A percentile compares a stretch with the other conserved stretches of the same genome.
Conservation (phyloP, 192 early-diverging fungal species). For the Paraglomus occultum region DNA sequence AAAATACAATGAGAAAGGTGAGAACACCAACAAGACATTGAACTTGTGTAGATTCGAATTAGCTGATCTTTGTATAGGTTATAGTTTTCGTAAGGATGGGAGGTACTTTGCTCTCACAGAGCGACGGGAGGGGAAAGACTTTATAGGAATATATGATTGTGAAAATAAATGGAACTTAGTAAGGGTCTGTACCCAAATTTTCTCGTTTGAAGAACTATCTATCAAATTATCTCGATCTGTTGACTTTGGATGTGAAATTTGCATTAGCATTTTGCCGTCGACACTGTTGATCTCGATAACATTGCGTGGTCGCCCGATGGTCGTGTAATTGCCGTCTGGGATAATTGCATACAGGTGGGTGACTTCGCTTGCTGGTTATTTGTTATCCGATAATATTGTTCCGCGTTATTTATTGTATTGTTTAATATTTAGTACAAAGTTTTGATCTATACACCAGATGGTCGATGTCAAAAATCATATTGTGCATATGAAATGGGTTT, state of each 20-base stretch:
- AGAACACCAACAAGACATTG: neutral
- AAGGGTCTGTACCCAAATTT: conserved; percentile 47
- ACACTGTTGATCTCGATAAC: conserved; percentile 71
- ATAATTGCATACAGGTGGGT: conserved; percentile 62
- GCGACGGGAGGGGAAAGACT: conserved; percentile 62
- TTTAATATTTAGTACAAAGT: conserved; percentile 58
- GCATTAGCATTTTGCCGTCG: conserved; percentile 60
- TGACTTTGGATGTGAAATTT: too few relatives aligned
- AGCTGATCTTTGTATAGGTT: conserved; percentile 35
- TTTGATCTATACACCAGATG: conserved; percentile 69
- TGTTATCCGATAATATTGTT: conserved; percentile 9
- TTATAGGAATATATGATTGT: conserved; percentile 60
- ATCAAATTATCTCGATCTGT: neutral
- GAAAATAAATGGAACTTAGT: conserved; percentile 57
- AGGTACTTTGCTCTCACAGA: conserved; percentile 62
- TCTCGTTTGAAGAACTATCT: neutral
- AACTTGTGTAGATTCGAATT: neutral
- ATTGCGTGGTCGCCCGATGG: conserved; percentile 88
- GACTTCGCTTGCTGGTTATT: neutral
- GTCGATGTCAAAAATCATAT: conserved; percentile 44
- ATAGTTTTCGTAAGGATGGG: conserved; percentile 57
- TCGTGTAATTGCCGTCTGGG: conserved; percentile 72
- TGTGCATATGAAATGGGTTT: conserved; percentile 61
- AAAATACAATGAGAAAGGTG: conserved; percentile 61
- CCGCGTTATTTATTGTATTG: too few relatives aligned